Evolutionary conservation across 1,284 basidiomycete genomes (phyloP), one percentile per base, ranked within the genome.

Genomic region (Schizophyllum commune): DNA sequence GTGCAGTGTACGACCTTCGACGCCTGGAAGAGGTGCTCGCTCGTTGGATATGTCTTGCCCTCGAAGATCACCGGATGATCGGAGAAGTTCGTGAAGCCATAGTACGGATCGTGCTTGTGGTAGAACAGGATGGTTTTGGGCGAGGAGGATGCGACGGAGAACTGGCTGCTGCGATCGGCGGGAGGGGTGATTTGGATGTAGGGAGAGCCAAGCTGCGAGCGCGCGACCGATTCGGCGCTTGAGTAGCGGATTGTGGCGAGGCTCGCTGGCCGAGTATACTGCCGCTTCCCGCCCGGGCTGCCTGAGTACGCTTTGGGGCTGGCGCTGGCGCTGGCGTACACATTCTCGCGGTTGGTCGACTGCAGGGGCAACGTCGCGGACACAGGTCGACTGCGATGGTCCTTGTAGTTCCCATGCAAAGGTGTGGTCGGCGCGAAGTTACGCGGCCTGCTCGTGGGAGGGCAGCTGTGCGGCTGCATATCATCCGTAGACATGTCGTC

Each of bases 31-130:
- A 87, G 74, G 67, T 87, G 85, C 68, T 87, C 85, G 67, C 83
- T 83, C 0, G 85, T 87, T 1, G 85, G 84, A 65, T 85, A 87
- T 61, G 68, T 75, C 67, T 82, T 83, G n/a, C 80, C 81, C n/a
- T 81, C 76, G 68, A 81, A 82, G 8, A 73, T 66, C 7, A 87
- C 78, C 52, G 79, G 74, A 67, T 86, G 83, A 0, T 79, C 68
- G 19, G 85, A 85, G 68, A 85, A 85, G 68, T 85, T 86, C 32
- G 84, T 85, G 67, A 87, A 86, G 5, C 83, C 83, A 62, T 85
- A 84, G 69, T 84, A 75, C 17, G 82, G 81, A 39, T 80, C 73
- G 20, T 78, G 71, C 66, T 79, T 84, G 63, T 85, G 74, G 65
- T 86, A 85, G 67, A 86, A 86, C 2, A 82, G 67, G 58, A 86